Evolutionary conservation across 805 yeast species (phyloP).

Genomic region (Metschnikowia baotianmanensis): DNA sequence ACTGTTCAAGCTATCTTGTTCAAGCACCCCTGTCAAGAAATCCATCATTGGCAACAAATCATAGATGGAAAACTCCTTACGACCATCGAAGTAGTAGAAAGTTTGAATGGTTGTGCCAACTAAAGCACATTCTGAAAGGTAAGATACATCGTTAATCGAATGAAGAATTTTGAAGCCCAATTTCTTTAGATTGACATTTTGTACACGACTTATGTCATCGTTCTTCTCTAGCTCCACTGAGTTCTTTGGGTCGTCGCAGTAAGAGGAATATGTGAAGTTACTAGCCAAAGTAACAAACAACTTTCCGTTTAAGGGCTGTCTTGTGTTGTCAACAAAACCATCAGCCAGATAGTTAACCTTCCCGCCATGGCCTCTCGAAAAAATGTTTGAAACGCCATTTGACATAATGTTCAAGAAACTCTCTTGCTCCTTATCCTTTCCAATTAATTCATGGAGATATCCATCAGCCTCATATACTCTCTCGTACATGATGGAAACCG

Average conservation of each 20-base stretch:
- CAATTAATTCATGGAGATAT: slow-evolving; percentile 54
- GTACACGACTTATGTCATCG: slow-evolving; percentile 24
- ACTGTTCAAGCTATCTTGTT: slow-evolving; percentile 22
- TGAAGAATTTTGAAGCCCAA: slow-evolving; percentile 54
- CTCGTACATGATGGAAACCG: slow-evolving; percentile 59
- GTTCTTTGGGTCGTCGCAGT: slow-evolving; percentile 21
- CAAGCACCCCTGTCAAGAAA: slow-evolving; percentile 22
- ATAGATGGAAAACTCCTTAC: slow-evolving; percentile 18
- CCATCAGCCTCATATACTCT: slow-evolving; percentile 55
- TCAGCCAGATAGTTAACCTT: slow-evolving; percentile 12
- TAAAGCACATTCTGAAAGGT: slow-evolving; percentile 52
- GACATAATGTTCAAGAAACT: slow-evolving; percentile 38
- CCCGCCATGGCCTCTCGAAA: slow-evolving; percentile 15
- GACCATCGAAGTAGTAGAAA: slow-evolving; percentile 25
- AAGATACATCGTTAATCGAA: slow-evolving; percentile 49
- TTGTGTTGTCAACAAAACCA: slow-evolving; percentile 31
- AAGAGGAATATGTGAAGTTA: slow-evolving; percentile 29
- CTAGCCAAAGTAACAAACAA: slow-evolving; percentile 37
- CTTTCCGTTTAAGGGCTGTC: slow-evolving; percentile 32
- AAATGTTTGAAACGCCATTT: slow-evolving; percentile 34
- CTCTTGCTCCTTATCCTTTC: slow-evolving; percentile 56
- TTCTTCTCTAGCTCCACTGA: slow-evolving; percentile 12
- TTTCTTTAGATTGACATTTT: slow-evolving; percentile 39
- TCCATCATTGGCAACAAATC: slow-evolving; percentile 33
- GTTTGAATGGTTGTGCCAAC: slow-evolving; percentile 46